Percentiles rank a stretch among this genome's conserved stretches.
Conservation (phyloP, 352 stramenopile genomes). For the Globisporangium echinulatum region DNA sequence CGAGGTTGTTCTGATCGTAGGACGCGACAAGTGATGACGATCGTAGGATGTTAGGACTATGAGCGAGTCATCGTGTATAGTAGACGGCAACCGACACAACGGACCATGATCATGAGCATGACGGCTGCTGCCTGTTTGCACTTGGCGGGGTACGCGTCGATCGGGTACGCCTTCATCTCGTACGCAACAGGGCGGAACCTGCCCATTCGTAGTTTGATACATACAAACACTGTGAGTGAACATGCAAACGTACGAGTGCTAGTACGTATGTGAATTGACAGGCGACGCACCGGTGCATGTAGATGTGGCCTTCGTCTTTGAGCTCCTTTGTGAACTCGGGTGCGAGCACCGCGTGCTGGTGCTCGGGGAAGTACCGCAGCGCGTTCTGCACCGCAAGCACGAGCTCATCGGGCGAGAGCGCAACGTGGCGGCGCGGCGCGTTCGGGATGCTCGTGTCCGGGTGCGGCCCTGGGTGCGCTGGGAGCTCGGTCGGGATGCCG, state of each 20-base stretch:
- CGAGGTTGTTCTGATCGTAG: constrained; percentile 68
- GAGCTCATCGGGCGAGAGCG: constrained; percentile 51
- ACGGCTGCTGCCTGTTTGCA: constrained; percentile 76
- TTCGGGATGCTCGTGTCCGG: constrained; percentile 43
- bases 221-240: too few relatives aligned
- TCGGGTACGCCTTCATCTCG: constrained; percentile 86
- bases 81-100: neutral
- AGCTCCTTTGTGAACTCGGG: constrained; percentile 85
- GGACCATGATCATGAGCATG: constrained; percentile 86
- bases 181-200: constrained; percentile 76
- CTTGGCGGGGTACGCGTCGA: constrained; percentile 64
- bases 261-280: neutral
- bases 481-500: constrained; percentile 44
- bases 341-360: constrained; percentile 59
- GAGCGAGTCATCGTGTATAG: too few relatives aligned
- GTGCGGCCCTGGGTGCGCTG: constrained; percentile 45
- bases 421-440: constrained; percentile 44
- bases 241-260: neutral
- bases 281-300: constrained; percentile 69
- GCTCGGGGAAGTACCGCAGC: constrained; percentile 78
- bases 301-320: constrained; percentile 86
- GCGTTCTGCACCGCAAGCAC: constrained; percentile 84
- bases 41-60: too few relatives aligned
- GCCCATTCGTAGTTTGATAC: neutral
- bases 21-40: neutral